Base-by-base conservation (phyloP, 805 yeast genomes). In the Scheffersomyces lignosus region DNA sequence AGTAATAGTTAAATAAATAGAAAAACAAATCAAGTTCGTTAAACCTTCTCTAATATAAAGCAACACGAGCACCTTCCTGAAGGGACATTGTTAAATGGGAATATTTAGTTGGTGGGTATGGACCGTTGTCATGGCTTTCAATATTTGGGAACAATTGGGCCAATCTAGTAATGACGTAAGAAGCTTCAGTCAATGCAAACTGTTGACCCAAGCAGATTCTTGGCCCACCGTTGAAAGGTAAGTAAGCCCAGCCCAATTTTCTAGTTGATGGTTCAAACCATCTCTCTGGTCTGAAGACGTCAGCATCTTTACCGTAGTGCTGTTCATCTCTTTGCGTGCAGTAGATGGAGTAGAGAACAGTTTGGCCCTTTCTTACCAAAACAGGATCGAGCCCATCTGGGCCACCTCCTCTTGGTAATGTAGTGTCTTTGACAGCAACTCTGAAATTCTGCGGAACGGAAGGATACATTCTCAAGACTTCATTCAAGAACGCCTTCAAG, bases 171-270 rank as follows among this genome's bases (percentile, higher is more conserved):
- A 70, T 46, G 14, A 66, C 58, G 51, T 71, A 74, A 15, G 72
- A 60, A 9, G 76, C 73, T 54, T 75, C 79, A 15, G 78, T 73
- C 15, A 75, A 64, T 5, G 80, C 80, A 54, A 73, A 73, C 54
- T 75, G 79, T 58, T 75, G 79, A 27, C 80, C 80, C 36, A 75
- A 58, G 49, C 80, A 75, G 40, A 75, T 73, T 42, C 80, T 56
- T 15, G 80, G 79, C 5, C 80, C 80, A 30, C 80, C 80, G 30
- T 49, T 51, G 40, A 51, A 51, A 18, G 56, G 56, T 31, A 32
- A 28, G 31, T 33, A 30, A 22, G 32, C 54, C 56, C 56, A 51
- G 7, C 54, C 54, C 23, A 43, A 40, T 39, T 46, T 47, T 9
- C 40, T 40, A 27, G 34, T 27, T 15, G 14, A n/a, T 23, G 51